Base-by-base conservation (phyloP, 768 basidiomycete genomes). In the Tulasnella sp. region DNA sequence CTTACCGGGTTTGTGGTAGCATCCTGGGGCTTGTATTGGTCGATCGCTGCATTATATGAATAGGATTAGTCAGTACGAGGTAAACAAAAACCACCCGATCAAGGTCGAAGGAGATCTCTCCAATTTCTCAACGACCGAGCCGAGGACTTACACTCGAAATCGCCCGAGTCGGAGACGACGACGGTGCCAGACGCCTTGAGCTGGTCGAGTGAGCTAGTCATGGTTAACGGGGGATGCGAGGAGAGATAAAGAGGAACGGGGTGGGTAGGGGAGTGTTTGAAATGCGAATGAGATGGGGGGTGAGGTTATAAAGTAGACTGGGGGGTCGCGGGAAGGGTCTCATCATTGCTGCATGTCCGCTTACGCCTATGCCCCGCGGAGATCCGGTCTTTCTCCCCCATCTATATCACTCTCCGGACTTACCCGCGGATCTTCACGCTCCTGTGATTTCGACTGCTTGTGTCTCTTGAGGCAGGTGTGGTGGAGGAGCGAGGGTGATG, bases 81-180 rank as follows among this genome's bases (percentile, higher is more conserved):
- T 59, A 59, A 59, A 59, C 11, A 59, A 12, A 59, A 59, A 59
- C 52, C 52, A 59, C 52, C n/a, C 44, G n/a, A 19, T 47, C 44
- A n/a, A n/a, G n/a, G n/a, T n/a, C n/a, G 19, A 59, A 12, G 26
- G 5, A 59, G 52, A 59, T 59, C 52, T 32, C 26, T 22, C 22
- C 17, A n/a, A 22, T 41, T 63, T 29, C 1, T 19, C 41, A 47
- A 26, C 7, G 41, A 22, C 26, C 39, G 26, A 64, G 32, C 63
- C 6, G 34, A 16, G 7, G 4, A 76, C 83, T 78, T 73, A 84
- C 94, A 86, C 82, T 92, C 92, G 79, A 97, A 96, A 82, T 97
- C 95, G 71, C 95, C 96, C 73, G 94, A 95, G 85, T 99, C 96
- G 64, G 93, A 95, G 79, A 96, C 94, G 82, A 98, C 95, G 80